These are phyloP conservation scores for Coprinopsis strossmayeri DNA, from an alignment of 768 basidiomycete genomes.

Conservation along the genomic window DNA sequence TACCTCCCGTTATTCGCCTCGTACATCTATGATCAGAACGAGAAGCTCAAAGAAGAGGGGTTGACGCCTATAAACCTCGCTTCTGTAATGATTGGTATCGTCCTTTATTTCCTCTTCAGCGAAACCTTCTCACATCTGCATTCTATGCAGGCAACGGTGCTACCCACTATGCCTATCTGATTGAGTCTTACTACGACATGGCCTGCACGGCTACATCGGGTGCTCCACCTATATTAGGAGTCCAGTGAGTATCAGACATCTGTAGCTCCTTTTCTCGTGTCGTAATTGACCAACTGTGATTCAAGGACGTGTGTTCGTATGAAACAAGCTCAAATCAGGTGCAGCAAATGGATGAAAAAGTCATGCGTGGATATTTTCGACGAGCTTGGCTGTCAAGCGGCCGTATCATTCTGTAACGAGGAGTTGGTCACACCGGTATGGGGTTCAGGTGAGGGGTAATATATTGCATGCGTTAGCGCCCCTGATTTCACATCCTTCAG, in stretches of 20 bases:
- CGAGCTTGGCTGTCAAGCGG: slow-evolving; percentile 56
- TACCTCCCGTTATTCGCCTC: slow-evolving; percentile 73
- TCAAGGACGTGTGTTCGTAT: slow-evolving; percentile 47
- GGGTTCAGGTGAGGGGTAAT: slow-evolving; percentile 30
- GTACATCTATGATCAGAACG: slow-evolving; percentile 71
- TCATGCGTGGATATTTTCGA: slow-evolving; percentile 64
- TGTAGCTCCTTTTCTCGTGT: slow-evolving; percentile 6
- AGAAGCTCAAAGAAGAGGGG: slow-evolving; percentile 42
- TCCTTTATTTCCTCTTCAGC: neutral
- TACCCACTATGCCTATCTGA: slow-evolving; percentile 47
- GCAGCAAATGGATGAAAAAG: slow-evolving; percentile 46
- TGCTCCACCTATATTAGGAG: slow-evolving; percentile 41
- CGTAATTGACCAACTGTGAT: slow-evolving; percentile 11
- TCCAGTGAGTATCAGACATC: slow-evolving; percentile 31
- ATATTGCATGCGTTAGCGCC: neutral
- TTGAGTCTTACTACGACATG: slow-evolving; percentile 38
- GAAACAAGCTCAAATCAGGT: slow-evolving; percentile 57
- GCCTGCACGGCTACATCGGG: slow-evolving; percentile 46
- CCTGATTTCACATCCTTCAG: slow-evolving; percentile 15
- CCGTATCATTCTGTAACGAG: slow-evolving; percentile 51
- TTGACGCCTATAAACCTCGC: slow-evolving; percentile 57
- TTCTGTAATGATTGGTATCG: slow-evolving; percentile 64
- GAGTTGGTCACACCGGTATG: slow-evolving; percentile 39
- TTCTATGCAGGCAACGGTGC: slow-evolving; percentile 50
- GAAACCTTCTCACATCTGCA: slow-evolving; percentile 1